phyloP scores from a whole-genome alignment of 1,284 basidiomycete species.

The Boletus smithii region DNA sequence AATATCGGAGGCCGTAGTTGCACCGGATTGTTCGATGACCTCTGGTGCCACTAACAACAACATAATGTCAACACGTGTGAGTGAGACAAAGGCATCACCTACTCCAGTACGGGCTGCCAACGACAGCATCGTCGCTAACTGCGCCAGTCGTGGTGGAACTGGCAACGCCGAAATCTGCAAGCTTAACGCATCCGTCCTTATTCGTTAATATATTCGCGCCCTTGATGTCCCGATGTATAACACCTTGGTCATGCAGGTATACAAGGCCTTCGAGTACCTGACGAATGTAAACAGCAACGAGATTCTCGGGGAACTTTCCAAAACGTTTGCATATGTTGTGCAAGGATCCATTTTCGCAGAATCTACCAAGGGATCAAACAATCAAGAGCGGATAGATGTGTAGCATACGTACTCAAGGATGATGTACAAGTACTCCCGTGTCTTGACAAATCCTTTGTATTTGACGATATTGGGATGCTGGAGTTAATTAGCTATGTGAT shows the following conservation, averaged over 20 bases:
- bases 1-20: conserved; percentile 95
- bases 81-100: conserved; percentile 34
- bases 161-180: conserved; percentile 93
- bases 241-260: conserved; percentile 96
- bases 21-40: conserved; percentile 95
- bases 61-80: conserved; percentile 17
- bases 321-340: conserved; percentile 95
- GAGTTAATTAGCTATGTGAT: conserved; percentile 7
- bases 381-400: conserved; percentile 4
- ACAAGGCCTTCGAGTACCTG: conserved; percentile 91
- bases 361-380: conserved; percentile 44
- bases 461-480: conserved; percentile 95
- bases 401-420: conserved; percentile 72
- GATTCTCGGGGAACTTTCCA: conserved; percentile 95
- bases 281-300: conserved; percentile 94
- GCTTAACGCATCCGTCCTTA: conserved; percentile 94
- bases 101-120: conserved; percentile 98
- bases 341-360: conserved; percentile 97
- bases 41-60: conserved; percentile 83
- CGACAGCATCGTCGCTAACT: conserved; percentile 82
- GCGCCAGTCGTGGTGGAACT: conserved; percentile 69
- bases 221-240: conserved; percentile 98
- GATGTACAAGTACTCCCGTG: conserved; percentile 91
- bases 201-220: conserved; percentile 98
- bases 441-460: conserved; percentile 97